phyloP scores from a whole-genome alignment of 192 early-diverging fungal species.

The Funneliformis geosporum region DNA sequence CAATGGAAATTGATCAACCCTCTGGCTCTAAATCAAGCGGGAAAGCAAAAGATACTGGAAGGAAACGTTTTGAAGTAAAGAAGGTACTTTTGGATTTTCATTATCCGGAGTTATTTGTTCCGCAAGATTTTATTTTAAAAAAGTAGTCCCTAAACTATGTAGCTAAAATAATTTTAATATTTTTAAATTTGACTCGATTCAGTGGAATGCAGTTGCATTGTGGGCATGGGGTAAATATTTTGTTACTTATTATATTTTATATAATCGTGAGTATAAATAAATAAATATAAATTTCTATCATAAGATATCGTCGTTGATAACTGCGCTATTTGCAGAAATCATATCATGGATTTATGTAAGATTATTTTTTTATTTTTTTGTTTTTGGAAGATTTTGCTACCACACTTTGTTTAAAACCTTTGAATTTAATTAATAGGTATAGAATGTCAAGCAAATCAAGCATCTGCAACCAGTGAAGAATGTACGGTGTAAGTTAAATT shows the following conservation, averaged over 20 bases:
- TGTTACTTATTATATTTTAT: neutral
- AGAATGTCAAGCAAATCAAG: conserved; percentile 98
- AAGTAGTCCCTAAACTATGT: neutral
- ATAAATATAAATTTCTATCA: neutral
- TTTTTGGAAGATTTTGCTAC: neutral
- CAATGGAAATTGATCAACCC: conserved; percentile 30
- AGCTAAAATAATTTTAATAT: neutral
- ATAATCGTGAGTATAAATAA: neutral
- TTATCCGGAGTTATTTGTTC: neutral
- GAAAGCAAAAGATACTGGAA: conserved; percentile 25
- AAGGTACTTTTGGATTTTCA: conserved; percentile 11
- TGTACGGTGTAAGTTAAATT: conserved; percentile 83
- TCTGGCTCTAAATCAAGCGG: conserved; percentile 2
- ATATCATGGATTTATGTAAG: conserved; percentile 98
- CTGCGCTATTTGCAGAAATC: conserved; percentile 99
- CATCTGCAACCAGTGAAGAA: conserved; percentile 86
- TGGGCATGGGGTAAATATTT: conserved; percentile 92
- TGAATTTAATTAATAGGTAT: conserved; percentile 60
- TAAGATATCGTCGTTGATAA: conserved; percentile 96
- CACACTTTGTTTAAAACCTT: conserved; percentile 5
- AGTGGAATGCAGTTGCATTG: conserved; percentile 99
- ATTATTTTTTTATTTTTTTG: conserved; percentile 6
- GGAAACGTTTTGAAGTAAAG: conserved; percentile 33
- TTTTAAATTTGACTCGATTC: neutral
- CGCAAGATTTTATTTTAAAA: neutral